Percentiles rank a stretch among this genome's conserved stretches.
Conservation (phyloP, 495 filamentous ascomycete species). For the Neurospora africana region DNA sequence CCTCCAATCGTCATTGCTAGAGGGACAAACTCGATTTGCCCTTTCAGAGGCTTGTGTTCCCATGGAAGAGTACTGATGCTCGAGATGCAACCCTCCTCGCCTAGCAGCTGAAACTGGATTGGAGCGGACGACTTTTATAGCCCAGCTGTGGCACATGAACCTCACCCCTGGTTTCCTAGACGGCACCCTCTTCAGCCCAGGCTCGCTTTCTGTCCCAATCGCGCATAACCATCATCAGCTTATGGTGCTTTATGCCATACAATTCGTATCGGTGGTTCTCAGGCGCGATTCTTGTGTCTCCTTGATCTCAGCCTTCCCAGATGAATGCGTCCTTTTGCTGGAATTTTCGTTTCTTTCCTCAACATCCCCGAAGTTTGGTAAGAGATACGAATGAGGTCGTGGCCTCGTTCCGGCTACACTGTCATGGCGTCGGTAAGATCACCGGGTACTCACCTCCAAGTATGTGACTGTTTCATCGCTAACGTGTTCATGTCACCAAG, state of each 20-base stretch:
- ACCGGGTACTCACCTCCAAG: not conserved
- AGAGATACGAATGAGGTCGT: not conserved
- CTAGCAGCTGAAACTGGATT: not conserved
- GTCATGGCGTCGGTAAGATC: not conserved
- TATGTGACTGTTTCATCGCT: not conserved
- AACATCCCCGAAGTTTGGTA: not conserved
- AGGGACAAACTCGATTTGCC: not conserved
- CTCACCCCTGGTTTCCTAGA: not conserved
- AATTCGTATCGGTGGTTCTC: not conserved
- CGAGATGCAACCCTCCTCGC: not conserved
- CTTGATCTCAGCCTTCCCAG: not conserved
- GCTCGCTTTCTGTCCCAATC: not conserved
- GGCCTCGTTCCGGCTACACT: not conserved
- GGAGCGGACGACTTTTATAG: not conserved
- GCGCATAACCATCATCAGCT: not conserved
- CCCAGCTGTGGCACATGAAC: not conserved
- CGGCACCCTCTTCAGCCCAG: not conserved
- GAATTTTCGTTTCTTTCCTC: not conserved
- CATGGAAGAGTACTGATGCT: not conserved
- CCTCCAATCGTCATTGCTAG: not conserved
- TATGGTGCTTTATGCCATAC: not conserved
- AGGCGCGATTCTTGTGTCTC: not conserved
- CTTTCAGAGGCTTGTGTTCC: not conserved
- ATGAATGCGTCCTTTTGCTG: not conserved
- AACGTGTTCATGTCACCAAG: not conserved